These are phyloP conservation scores for Cordyceps fumosorosea DNA, from an alignment of 2,329 filamentous ascomycete genomes.

Conservation along the genomic window DNA sequence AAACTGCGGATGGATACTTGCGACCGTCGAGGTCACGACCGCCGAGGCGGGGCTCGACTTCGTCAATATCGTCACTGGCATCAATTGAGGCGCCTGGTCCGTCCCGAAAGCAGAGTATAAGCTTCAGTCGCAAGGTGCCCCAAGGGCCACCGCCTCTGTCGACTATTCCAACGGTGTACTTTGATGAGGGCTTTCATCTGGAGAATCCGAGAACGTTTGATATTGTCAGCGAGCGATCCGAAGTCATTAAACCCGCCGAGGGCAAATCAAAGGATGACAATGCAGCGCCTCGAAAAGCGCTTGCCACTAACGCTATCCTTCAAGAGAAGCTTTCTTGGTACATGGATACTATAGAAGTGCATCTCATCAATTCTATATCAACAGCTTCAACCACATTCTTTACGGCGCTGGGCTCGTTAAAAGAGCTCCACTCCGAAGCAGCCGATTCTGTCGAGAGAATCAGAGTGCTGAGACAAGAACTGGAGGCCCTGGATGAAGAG, in stretches of 20 bases:
- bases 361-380: constrained; percentile 92
- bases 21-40: constrained; percentile 31
- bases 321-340: constrained; percentile 99
- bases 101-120: constrained; percentile 39
- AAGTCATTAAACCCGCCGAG: constrained; percentile 69
- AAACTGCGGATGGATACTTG: constrained; percentile 38
- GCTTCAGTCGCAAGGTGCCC: constrained; percentile 49
- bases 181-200: constrained; percentile 88
- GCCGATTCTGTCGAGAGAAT: constrained; percentile 87
- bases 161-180: constrained; percentile 89
- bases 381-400: constrained; percentile 96
- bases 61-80: constrained; percentile 43
- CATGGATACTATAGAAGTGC: constrained; percentile 98
- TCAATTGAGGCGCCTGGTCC: constrained; percentile 41
- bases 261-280: constrained; percentile 46
- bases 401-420: constrained; percentile 81
- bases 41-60: constrained; percentile 29
- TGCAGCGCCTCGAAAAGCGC: constrained; percentile 62
- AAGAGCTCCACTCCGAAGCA: constrained; percentile 86
- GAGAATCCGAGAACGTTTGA: constrained; percentile 97
- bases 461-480: constrained; percentile 69
- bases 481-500: constrained; percentile 75
- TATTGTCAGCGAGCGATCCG: constrained; percentile 89
- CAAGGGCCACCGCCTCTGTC: constrained; percentile 80
- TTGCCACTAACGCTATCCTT: constrained; percentile 93